Percentiles rank a stretch among this genome's conserved stretches.
Conservation (phyloP, 164 flowering plant species). For the Macadamia integrifolia region DNA sequence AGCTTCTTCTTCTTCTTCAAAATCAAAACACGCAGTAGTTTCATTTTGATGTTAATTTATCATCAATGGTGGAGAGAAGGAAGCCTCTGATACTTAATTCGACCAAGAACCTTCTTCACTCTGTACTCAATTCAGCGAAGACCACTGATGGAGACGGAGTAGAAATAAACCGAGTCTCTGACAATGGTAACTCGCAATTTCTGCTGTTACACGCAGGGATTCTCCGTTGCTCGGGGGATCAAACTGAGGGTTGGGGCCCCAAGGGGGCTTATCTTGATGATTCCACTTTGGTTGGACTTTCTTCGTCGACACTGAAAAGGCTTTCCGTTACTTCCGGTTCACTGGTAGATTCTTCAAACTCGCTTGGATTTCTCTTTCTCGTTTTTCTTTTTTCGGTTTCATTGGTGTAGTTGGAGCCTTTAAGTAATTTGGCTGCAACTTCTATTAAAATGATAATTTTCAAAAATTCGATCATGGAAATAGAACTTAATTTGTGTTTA, state of each 20-base stretch:
- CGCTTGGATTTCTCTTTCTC: background rate
- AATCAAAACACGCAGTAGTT: too few species aligned
- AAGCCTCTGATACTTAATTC: slow-evolving; percentile 74
- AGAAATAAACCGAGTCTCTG: background rate
- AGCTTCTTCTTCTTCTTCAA: too few species aligned
- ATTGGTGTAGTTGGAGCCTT: background rate
- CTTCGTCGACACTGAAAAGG: slow-evolving; percentile 47
- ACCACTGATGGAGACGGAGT: slow-evolving; percentile 5
- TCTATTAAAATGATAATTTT: too few species aligned
- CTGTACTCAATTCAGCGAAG: slow-evolving; percentile 27
- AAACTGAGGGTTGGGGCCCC: slow-evolving; percentile 3
- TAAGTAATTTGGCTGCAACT: too few species aligned
- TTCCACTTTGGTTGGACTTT: slow-evolving; percentile 56
- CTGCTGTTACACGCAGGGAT: slow-evolving; percentile 55
- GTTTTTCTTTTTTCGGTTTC: background rate
- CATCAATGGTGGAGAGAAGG: slow-evolving; percentile 55
- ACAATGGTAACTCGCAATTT: background rate
- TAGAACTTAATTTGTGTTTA: too few species aligned
- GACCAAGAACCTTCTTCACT: slow-evolving; percentile 47
- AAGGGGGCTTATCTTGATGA: slow-evolving; percentile 36
- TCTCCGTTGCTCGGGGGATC: slow-evolving; percentile 35
- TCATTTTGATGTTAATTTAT: too few species aligned
- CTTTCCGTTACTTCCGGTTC: slow-evolving; percentile 68
- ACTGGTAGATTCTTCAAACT: slow-evolving; percentile 36
- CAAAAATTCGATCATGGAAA: too few species aligned